Conservation (phyloP, 495 filamentous ascomycete species). For the Hypomontagnella monticulosa region DNA sequence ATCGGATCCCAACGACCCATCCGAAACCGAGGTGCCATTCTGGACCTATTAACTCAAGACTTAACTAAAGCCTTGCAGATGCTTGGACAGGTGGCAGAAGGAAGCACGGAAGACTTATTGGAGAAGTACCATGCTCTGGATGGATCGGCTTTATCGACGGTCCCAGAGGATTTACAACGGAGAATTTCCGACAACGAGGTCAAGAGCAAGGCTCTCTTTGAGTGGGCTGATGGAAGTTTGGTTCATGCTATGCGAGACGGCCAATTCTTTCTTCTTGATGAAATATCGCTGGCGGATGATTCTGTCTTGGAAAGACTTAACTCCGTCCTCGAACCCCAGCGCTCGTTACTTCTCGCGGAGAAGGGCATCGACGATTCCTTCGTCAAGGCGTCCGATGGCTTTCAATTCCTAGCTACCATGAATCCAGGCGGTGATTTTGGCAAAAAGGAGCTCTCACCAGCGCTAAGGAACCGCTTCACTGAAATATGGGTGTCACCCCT, state of each 20-base stretch:
- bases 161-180: conserved; percentile 61
- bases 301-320: conserved; percentile 96
- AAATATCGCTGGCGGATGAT: conserved; percentile 97
- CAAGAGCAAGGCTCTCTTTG: conserved; percentile 84
- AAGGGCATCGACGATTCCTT: conserved; percentile 86
- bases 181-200: conserved; percentile 68
- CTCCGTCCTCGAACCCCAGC: conserved; percentile 91
- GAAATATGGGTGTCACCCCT: conserved; percentile 96
- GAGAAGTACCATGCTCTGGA: conserved; percentile 51
- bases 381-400: conserved; percentile 79
- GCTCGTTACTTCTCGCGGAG: conserved; percentile 90
- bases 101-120: conserved; percentile 51
- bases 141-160: conserved; percentile 29
- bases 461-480: conserved; percentile 94
- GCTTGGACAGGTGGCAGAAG: conserved; percentile 40
- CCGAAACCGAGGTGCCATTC: conserved; percentile 77
- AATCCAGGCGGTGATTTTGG: conserved; percentile 99
- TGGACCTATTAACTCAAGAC: conserved; percentile 71
- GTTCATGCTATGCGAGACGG: conserved; percentile 93
- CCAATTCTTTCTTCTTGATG: conserved; percentile 91
- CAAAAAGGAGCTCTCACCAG: conserved; percentile 95
- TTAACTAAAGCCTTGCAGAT: conserved; percentile 60
- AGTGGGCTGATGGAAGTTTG: conserved; percentile 96
- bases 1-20: conserved; percentile 95
- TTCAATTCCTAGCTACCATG: conserved; percentile 98